phyloP scores from a whole-genome alignment of 1,139 yeast species.

The Pichia sp. region DNA sequence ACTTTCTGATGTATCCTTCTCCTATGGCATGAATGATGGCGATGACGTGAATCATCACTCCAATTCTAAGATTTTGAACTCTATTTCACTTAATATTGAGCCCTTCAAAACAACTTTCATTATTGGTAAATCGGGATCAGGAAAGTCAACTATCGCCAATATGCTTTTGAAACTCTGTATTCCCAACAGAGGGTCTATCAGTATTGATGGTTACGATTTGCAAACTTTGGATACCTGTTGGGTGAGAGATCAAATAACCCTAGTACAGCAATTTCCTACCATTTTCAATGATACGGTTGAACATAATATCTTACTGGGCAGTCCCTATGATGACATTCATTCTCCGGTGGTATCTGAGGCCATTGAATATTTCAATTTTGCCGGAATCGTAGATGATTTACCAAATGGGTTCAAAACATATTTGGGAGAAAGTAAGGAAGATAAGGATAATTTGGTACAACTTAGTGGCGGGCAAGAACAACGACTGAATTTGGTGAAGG shows the following conservation, averaged over 20 bases:
- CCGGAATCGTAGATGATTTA: slow-evolving; percentile 42
- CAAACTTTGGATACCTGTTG: slow-evolving; percentile 43
- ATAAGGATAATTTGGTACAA: slow-evolving; percentile 26
- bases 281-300: slow-evolving; percentile 61
- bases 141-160: slow-evolving; percentile 77
- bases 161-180: slow-evolving; percentile 59
- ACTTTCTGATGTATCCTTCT: slow-evolving; percentile 53
- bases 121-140: slow-evolving; percentile 87
- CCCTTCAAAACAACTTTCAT: slow-evolving; percentile 53
- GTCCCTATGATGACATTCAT: slow-evolving; percentile 7
- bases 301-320: slow-evolving; percentile 59
- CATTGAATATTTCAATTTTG: slow-evolving; percentile 47
- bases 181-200: slow-evolving; percentile 42
- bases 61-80: slow-evolving; percentile 33
- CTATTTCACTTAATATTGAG: slow-evolving; percentile 44
- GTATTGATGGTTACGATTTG: slow-evolving; percentile 52
- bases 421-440: slow-evolving; percentile 35
- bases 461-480: slow-evolving; percentile 95
- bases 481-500: slow-evolving; percentile 78
- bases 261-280: slow-evolving; percentile 67
- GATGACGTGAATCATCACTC: slow-evolving; percentile 9
- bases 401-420: slow-evolving; percentile 54
- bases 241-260: slow-evolving; percentile 60
- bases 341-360: slow-evolving; percentile 37
- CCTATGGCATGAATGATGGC: slow-evolving; percentile 49